Evolutionary conservation across 106 monocot species (phyloP).

Genomic region (Iris macrosiphon): DNA sequence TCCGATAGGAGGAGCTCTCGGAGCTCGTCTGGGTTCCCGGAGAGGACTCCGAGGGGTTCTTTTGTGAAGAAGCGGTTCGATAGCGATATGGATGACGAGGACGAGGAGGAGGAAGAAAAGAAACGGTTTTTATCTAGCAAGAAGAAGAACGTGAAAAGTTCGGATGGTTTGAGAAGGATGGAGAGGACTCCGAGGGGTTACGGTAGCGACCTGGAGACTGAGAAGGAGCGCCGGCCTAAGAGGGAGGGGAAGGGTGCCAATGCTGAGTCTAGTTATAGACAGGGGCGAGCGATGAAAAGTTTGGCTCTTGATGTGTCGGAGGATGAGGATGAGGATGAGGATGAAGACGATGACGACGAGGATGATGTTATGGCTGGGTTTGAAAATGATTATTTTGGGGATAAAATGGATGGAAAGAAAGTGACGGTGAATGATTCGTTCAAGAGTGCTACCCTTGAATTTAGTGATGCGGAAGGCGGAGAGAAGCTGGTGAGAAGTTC

Average conservation of each 20-base stretch:
- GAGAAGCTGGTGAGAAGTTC: background rate
- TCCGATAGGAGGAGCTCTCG: background rate
- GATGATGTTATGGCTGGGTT: constrained; percentile 19
- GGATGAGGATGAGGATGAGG: constrained; percentile 21
- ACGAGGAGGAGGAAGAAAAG: constrained; percentile 24
- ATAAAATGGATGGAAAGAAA: constrained; percentile 17
- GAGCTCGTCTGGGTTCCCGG: background rate
- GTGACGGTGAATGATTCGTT: constrained; percentile 3
- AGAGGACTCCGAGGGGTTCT: constrained; percentile 9
- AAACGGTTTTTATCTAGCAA: constrained; percentile 7
- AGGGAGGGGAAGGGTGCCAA: constrained; percentile 26
- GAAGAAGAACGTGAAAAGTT: background rate
- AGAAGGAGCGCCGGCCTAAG: constrained; percentile 12
- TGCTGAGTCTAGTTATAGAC: constrained; percentile 16
- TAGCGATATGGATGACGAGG: constrained; percentile 28
- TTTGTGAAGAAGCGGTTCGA: constrained; percentile 11
- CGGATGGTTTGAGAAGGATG: background rate
- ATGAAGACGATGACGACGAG: constrained; percentile 27
- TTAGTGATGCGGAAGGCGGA: background rate
- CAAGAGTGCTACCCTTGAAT: background rate
- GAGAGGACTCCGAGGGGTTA: background rate
- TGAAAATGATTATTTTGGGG: constrained; percentile 28
- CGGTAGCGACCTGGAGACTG: too few species aligned
- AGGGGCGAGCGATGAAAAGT: constrained; percentile 7
- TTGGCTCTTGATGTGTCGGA: constrained; percentile 12